Evolutionary conservation across 2,329 filamentous ascomycete genomes (phyloP).

Genomic region (Beauveria rudraprayagi): DNA sequence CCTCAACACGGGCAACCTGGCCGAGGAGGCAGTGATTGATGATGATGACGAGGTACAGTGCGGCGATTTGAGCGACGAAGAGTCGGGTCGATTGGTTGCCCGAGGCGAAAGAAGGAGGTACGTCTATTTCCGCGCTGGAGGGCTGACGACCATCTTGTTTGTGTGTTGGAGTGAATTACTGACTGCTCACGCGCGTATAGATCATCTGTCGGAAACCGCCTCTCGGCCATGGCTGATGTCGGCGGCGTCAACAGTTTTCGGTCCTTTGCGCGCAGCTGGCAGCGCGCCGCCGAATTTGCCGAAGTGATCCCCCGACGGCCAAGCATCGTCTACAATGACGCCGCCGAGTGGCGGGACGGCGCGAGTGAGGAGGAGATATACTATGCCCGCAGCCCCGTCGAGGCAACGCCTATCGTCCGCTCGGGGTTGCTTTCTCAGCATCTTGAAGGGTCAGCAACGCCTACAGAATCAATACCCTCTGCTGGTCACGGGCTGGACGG

Average conservation of each 20-base stretch:
- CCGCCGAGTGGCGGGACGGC: conserved; percentile 28
- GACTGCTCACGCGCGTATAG: conserved; percentile 25
- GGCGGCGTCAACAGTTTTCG: conserved; percentile 91
- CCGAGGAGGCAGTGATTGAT: conserved; percentile 40
- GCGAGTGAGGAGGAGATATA: conserved; percentile 25
- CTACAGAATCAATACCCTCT: conserved; percentile 9
- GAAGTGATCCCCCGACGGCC: conserved; percentile 77
- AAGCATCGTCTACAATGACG: conserved; percentile 60
- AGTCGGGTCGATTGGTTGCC: conserved; percentile 18
- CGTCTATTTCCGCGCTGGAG: not conserved
- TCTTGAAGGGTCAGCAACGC: conserved; percentile 31
- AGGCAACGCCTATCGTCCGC: conserved; percentile 24
- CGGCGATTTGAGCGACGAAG: conserved; percentile 20
- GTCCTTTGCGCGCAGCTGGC: conserved; percentile 88
- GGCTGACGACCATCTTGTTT: not conserved
- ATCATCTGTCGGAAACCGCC: conserved; percentile 50
- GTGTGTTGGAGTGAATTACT: not conserved
- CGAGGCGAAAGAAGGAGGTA: conserved; percentile 25
- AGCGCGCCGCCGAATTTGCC: conserved; percentile 78
- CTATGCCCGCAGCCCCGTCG: conserved; percentile 34
- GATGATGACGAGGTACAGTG: conserved; percentile 28
- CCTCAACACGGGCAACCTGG: conserved; percentile 30
- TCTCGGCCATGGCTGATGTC: conserved; percentile 57
- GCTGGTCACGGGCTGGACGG: conserved; percentile 16
- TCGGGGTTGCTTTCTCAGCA: conserved; percentile 45